Evolutionary conservation across 23 red algal genomes (phyloP), one percentile per base, ranked within the genome.

Genomic region (Gracilariopsis chorda): DNA sequence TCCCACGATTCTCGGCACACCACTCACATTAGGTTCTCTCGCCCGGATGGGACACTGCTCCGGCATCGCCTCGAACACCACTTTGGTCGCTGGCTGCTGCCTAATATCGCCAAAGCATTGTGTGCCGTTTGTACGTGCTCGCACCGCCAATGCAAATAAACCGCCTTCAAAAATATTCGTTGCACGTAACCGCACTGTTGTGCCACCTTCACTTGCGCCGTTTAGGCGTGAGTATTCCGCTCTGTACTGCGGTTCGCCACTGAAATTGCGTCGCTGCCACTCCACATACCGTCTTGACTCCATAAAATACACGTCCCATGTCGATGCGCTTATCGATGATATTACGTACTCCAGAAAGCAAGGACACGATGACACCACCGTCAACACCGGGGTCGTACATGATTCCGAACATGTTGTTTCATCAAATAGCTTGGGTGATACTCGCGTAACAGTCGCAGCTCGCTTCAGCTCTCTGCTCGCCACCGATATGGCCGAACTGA

Each of bases 61-160:
- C 28, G 82, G 82, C 82, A 86, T 86, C 27, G 57, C 7, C 63
- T 86, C 82, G 47, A 86, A 86, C 62, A 86, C 82, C 82, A 85
- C 29, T 10, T 17, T 25, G 2, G 80, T 51, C 4, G 2, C 40
- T 11, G 17, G 35, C 37, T n/a, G 20, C 29, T 20, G 57, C 28
- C 5, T 37, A 9, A 7, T 47, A 3, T 2, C 5, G 43, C 63
- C 63, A n/a, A 86, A 72, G 29, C 82, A 86, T 24, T 65, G 82
- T 42, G 59, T 37, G 37, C 47, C 36, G 32, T 55, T 51, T 10
- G 59, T 37, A 45, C 46, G 51, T 7, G 82, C 63, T 14, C 82
- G 82, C 2, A 86, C 52, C 39, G 61, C 82, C 58, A 86, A 41
- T 16, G 47, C 58, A 37, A 21, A 86, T 20, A 20, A 23, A 0